Evolutionary conservation across 306 rosid species (phyloP).

Genomic region (Lathyrus aphaca): DNA sequence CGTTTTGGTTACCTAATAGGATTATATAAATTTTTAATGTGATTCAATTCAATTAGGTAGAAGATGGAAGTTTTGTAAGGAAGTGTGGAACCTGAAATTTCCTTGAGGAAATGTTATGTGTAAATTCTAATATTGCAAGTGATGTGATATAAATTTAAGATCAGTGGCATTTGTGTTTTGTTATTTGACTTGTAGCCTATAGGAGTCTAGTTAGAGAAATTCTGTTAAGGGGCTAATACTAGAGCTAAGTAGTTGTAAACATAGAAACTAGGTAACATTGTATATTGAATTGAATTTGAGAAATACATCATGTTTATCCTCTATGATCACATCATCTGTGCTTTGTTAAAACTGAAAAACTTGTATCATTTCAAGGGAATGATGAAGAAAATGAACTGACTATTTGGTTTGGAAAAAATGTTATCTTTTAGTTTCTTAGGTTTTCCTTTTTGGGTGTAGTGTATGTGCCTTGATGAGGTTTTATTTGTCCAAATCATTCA

Average conservation of each 20-base stretch:
- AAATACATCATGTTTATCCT: not conserved
- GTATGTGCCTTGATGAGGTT: not conserved
- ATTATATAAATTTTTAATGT: not conserved
- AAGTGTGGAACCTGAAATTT: too few relatives aligned
- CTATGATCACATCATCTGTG: not conserved
- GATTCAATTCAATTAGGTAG: not conserved
- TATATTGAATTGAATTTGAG: not conserved
- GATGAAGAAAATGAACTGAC: not conserved
- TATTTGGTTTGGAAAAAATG: not conserved
- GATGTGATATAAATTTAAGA: not conserved
- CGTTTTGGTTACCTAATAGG: not conserved
- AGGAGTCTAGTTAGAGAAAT: slow-evolving; percentile 2
- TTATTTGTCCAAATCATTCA: not conserved
- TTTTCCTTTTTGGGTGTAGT: slow-evolving; percentile 11
- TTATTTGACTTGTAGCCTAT: not conserved
- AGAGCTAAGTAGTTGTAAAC: not conserved
- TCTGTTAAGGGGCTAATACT: not conserved
- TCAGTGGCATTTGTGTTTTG: too few relatives aligned
- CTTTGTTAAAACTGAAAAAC: not conserved
- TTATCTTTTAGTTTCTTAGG: not conserved
- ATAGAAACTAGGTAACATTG: too few relatives aligned
- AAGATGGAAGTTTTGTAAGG: not conserved
- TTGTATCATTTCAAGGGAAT: not conserved
- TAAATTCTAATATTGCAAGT: not conserved
- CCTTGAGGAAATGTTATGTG: not conserved